Evolutionary conservation across 768 basidiomycete genomes (phyloP).

Genomic region (Mycena latifolia): DNA sequence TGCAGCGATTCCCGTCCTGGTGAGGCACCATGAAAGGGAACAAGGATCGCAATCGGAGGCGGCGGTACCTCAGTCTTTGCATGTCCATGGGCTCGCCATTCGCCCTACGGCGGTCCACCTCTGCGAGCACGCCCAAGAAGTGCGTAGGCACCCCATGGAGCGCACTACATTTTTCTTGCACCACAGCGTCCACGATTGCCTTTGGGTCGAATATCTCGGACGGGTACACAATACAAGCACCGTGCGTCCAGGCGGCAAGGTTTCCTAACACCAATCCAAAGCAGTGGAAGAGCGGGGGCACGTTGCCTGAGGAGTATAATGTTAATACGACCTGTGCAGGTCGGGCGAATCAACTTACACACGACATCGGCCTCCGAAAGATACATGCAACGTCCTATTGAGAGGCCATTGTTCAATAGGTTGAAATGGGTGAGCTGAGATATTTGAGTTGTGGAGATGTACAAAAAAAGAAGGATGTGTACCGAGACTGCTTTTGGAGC

Average conservation of each 20-base stretch:
- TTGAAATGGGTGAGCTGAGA: slow-evolving; percentile 82
- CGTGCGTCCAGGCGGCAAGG: slow-evolving; percentile 81
- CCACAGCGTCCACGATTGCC: slow-evolving; percentile 78
- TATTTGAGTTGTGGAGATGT: not conserved
- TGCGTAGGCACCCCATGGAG: slow-evolving; percentile 91
- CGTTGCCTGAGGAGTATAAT: slow-evolving; percentile 67
- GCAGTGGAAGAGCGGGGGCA: slow-evolving; percentile 88
- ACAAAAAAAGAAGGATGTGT: slow-evolving; percentile 37
- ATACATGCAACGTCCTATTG: slow-evolving; percentile 79
- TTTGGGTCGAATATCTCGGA: slow-evolving; percentile 73
- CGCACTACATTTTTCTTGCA: slow-evolving; percentile 78
- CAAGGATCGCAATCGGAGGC: not conserved
- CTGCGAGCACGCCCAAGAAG: slow-evolving; percentile 79
- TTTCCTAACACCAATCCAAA: slow-evolving; percentile 91
- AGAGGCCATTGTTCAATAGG: slow-evolving; percentile 81
- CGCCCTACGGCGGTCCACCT: slow-evolving; percentile 68
- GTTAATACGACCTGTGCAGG: slow-evolving; percentile 7
- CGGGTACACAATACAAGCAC: slow-evolving; percentile 81
- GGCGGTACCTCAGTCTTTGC: slow-evolving; percentile 62
- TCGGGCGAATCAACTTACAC: slow-evolving; percentile 58
- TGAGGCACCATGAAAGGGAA: not conserved
- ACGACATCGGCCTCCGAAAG: slow-evolving; percentile 75
- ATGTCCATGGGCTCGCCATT: slow-evolving; percentile 62
- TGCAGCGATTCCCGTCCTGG: slow-evolving; percentile 86
- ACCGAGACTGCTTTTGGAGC: slow-evolving; percentile 88